phyloP scores from a whole-genome alignment of 148 eudicot species.

The Pouteria glomerata region DNA sequence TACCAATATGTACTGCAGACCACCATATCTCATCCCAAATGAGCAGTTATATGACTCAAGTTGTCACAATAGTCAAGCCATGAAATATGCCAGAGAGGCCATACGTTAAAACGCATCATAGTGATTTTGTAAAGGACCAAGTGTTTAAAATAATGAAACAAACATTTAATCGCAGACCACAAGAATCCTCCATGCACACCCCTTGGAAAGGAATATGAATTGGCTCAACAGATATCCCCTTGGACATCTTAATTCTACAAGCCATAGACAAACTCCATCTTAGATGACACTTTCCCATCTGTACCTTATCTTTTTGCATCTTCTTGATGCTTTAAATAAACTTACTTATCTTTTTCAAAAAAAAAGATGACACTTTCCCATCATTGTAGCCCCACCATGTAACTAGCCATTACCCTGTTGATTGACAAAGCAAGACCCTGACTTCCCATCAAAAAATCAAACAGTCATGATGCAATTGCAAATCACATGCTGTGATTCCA shows the following conservation, averaged over 20 bases:
- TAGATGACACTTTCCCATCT: not conserved
- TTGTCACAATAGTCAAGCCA: not conserved
- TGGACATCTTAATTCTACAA: not conserved
- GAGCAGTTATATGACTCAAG: not conserved
- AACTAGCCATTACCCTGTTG: not conserved
- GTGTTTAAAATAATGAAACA: not conserved
- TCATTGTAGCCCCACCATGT: no score
- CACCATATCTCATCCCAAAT: constrained; percentile 3
- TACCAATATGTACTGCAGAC: not conserved
- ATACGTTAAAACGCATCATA: not conserved
- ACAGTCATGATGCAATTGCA: not conserved
- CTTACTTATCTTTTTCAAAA: no score
- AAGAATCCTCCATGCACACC: not conserved
- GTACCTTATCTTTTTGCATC: no score
- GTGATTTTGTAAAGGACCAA: not conserved
- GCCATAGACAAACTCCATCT: not conserved
- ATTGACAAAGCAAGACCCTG: not conserved
- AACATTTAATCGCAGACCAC: not conserved
- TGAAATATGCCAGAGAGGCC: not conserved
- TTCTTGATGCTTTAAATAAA: no score
- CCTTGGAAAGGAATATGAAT: not conserved
- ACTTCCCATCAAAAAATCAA: not conserved
- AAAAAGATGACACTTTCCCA: no score
- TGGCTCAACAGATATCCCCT: not conserved
- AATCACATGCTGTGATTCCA: not conserved